Evolutionary conservation across 345 rosid genomes (phyloP).

Genomic region (Theobroma cacao): DNA sequence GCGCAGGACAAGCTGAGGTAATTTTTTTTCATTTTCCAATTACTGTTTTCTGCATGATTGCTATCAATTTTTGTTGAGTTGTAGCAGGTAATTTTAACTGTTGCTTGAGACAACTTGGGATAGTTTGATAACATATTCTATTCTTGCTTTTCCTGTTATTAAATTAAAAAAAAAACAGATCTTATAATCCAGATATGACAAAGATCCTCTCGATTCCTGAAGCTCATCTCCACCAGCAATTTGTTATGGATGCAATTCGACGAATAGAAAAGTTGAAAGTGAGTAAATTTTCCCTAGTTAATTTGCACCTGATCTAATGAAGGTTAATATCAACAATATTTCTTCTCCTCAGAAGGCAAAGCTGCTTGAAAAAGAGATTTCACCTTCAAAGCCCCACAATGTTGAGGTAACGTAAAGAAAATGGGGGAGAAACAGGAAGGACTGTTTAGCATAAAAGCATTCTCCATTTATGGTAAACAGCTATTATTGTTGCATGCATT

Average conservation of each 20-base stretch:
- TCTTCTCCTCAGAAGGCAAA: background rate
- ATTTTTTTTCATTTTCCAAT: background rate
- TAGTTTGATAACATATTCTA: background rate
- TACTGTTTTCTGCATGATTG: background rate
- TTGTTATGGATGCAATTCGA: slow-evolving; percentile 15
- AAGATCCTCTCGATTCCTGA: slow-evolving; percentile 17
- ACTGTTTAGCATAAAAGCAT: background rate
- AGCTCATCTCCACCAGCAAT: slow-evolving; percentile 6
- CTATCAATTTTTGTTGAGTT: background rate
- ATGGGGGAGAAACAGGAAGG: background rate
- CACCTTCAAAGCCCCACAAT: background rate
- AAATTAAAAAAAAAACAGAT: slow-evolving; percentile 11
- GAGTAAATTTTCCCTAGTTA: background rate
- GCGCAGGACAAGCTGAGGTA: slow-evolving; percentile 26
- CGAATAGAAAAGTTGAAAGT: slow-evolving; percentile 26
- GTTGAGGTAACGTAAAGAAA: slow-evolving; percentile 6
- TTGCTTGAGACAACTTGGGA: background rate
- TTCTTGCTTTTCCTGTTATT: background rate
- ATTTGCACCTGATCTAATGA: background rate
- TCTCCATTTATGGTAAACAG: background rate
- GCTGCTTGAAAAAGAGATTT: slow-evolving; percentile 3
- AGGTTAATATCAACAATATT: background rate
- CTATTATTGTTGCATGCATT: background rate
- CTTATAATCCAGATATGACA: slow-evolving; percentile 16
- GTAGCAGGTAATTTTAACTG: background rate